Evolutionary conservation across 352 stramenopile species (phyloP).

Genomic region (Phytophthora crassamura): DNA sequence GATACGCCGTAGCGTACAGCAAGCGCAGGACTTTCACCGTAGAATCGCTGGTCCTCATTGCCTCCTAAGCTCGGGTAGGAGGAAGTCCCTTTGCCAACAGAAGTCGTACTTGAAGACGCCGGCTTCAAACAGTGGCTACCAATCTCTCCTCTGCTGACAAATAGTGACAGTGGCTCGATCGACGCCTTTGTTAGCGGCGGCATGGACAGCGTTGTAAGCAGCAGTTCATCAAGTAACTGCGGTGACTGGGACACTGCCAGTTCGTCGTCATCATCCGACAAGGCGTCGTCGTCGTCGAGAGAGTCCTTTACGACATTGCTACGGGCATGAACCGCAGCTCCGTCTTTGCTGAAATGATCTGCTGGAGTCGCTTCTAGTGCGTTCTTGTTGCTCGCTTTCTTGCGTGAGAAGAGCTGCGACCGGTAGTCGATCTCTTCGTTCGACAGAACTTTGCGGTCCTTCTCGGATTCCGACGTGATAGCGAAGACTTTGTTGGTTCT

Average conservation of each 20-base stretch:
- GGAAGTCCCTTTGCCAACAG: slow-evolving; percentile 2
- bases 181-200: slow-evolving; percentile 51
- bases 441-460: slow-evolving; percentile 52
- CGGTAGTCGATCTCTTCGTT: slow-evolving; percentile 73
- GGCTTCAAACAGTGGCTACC: neutral
- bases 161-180: slow-evolving; percentile 1
- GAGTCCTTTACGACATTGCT: slow-evolving; percentile 11
- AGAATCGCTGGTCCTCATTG: slow-evolving; percentile 49
- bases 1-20: slow-evolving; percentile 49
- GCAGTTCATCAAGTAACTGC: slow-evolving; percentile 72
- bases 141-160: slow-evolving; percentile 7
- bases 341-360: slow-evolving; percentile 7
- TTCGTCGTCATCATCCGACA: slow-evolving; percentile 71
- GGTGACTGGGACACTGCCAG: slow-evolving; percentile 66
- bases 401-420: slow-evolving; percentile 66
- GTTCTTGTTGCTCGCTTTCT: slow-evolving; percentile 61
- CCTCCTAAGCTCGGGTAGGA: slow-evolving; percentile 8
- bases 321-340: neutral
- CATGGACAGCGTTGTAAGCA: slow-evolving; percentile 81
- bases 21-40: slow-evolving; percentile 43
- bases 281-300: slow-evolving; percentile 43
- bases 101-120: slow-evolving; percentile 7
- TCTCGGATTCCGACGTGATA: neutral
- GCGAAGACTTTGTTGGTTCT: slow-evolving; percentile 48
- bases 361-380: slow-evolving; percentile 27